Percentiles rank a stretch among this genome's conserved stretches.
phyloP scores from a whole-genome alignment of 2,329 filamentous ascomycete species.

The Penicillium vulpinum region DNA sequence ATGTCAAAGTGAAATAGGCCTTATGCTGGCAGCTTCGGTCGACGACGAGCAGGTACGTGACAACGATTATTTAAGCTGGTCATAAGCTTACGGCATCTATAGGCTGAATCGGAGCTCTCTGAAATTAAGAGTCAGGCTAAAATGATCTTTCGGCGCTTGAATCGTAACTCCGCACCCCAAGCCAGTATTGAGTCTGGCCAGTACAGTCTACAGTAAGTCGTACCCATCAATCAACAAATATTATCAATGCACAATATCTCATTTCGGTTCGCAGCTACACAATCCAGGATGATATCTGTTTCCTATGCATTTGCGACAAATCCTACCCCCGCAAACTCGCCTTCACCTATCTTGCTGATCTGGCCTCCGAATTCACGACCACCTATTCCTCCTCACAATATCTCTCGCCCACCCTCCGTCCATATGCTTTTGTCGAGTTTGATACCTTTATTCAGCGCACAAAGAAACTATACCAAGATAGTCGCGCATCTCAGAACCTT shows the following conservation, averaged over 20 bases:
- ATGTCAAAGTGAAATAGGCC: constrained; percentile 57
- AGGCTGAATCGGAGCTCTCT: constrained; percentile 71
- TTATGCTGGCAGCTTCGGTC: constrained; percentile 91
- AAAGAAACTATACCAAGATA: constrained; percentile 90
- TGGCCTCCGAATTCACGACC: constrained; percentile 84
- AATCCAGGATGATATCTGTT: constrained; percentile 79
- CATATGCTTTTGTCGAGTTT: constrained; percentile 97
- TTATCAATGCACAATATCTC: constrained; percentile 2
- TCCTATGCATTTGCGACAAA: constrained; percentile 88
- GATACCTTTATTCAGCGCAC: constrained; percentile 95
- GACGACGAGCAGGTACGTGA: constrained; percentile 74
- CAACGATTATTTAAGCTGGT: neutral
- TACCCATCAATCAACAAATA: neutral
- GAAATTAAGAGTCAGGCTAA: constrained; percentile 92
- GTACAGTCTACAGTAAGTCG: constrained; percentile 79
- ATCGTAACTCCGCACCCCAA: constrained; percentile 83
- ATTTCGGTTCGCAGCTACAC: constrained; percentile 66
- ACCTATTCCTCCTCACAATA: constrained; percentile 76
- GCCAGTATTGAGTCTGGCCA: constrained; percentile 84
- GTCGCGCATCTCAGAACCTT: constrained; percentile 85
- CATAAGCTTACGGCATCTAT: constrained; percentile 4
- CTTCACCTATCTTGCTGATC: constrained; percentile 95
- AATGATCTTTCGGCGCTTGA: constrained; percentile 83
- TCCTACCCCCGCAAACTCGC: constrained; percentile 97
- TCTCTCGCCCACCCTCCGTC: constrained; percentile 71